These are phyloP conservation scores for Russula foetens DNA, from an alignment of 768 basidiomycete genomes.

Conservation along the genomic window DNA sequence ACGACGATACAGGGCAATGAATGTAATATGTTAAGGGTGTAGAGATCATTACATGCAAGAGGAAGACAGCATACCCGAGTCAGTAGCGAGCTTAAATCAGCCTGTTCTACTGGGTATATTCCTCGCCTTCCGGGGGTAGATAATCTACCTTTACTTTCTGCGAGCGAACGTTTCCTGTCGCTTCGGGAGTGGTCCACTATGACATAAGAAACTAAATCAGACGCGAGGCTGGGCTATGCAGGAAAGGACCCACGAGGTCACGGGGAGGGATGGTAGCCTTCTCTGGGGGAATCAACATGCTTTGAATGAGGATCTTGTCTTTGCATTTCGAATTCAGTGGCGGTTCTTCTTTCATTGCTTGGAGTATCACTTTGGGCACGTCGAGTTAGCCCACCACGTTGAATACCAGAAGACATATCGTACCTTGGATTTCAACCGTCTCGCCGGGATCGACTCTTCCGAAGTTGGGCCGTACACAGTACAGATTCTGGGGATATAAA, in stretches of 20 bases:
- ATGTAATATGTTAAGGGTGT: too few species aligned
- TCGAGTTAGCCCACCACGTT: neutral
- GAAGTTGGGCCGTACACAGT: slow-evolving; percentile 96
- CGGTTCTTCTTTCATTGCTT: slow-evolving; percentile 94
- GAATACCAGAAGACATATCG: slow-evolving; percentile 11
- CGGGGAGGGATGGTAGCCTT: slow-evolving; percentile 69
- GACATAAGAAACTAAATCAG: neutral
- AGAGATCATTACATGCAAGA: too few species aligned
- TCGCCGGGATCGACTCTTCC: slow-evolving; percentile 93
- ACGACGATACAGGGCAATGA: too few species aligned
- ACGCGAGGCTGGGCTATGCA: slow-evolving; percentile 13
- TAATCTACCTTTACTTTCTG: slow-evolving; percentile 93
- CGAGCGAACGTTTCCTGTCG: slow-evolving; percentile 71
- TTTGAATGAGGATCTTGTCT: slow-evolving; percentile 99
- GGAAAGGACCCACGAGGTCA: slow-evolving; percentile 65
- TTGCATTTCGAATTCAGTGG: slow-evolving; percentile 88
- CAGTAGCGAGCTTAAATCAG: too few species aligned
- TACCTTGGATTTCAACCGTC: slow-evolving; percentile 83
- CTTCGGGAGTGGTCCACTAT: slow-evolving; percentile 58
- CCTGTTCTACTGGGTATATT: too few species aligned
- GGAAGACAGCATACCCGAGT: too few species aligned
- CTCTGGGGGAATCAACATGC: slow-evolving; percentile 83
- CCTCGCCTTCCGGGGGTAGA: slow-evolving; percentile 80
- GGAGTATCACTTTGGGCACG: slow-evolving; percentile 71
- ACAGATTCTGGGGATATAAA: slow-evolving; percentile 48